Evolutionary conservation across 2,329 filamentous ascomycete species (phyloP).

Genomic region (Raffaelea ambrosiae): DNA sequence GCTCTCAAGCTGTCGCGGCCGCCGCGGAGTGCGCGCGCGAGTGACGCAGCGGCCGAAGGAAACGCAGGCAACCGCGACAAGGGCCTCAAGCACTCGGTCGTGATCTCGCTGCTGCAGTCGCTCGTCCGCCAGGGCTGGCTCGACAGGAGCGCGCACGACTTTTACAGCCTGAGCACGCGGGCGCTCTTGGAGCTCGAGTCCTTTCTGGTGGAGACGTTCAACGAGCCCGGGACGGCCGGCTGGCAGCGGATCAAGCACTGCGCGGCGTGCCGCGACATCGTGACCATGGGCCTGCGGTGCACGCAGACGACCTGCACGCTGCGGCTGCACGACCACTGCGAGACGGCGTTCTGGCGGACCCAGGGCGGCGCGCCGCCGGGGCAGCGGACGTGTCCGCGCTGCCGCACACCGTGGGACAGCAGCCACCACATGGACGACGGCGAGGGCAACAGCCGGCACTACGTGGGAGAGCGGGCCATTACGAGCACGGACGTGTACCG

Average conservation of each 20-base stretch:
- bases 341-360: constrained; percentile 63
- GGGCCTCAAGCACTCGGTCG: constrained; percentile 67
- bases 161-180: constrained; percentile 68
- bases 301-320: constrained; percentile 56
- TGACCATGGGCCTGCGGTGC: constrained; percentile 79
- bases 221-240: constrained; percentile 42
- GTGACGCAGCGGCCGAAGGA: not conserved
- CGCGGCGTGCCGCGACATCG: constrained; percentile 78
- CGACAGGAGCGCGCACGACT: constrained; percentile 61
- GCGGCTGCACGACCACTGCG: constrained; percentile 70
- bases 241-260: constrained; percentile 78
- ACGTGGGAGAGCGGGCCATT: constrained; percentile 48
- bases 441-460: constrained; percentile 18
- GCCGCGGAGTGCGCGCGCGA: constrained; percentile 20
- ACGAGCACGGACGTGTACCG: constrained; percentile 44
- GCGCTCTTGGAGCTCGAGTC: constrained; percentile 75
- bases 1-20: constrained; percentile 61
- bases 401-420: constrained; percentile 43
- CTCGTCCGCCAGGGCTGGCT: constrained; percentile 81
- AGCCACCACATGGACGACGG: constrained; percentile 4
- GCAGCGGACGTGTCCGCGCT: constrained; percentile 56
- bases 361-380: constrained; percentile 32
- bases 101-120: constrained; percentile 60
- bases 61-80: constrained; percentile 24
- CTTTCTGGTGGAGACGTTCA: constrained; percentile 86